Base-by-base conservation (phyloP, 2,329 filamentous ascomycete genomes). In the Diaporthe eres region DNA sequence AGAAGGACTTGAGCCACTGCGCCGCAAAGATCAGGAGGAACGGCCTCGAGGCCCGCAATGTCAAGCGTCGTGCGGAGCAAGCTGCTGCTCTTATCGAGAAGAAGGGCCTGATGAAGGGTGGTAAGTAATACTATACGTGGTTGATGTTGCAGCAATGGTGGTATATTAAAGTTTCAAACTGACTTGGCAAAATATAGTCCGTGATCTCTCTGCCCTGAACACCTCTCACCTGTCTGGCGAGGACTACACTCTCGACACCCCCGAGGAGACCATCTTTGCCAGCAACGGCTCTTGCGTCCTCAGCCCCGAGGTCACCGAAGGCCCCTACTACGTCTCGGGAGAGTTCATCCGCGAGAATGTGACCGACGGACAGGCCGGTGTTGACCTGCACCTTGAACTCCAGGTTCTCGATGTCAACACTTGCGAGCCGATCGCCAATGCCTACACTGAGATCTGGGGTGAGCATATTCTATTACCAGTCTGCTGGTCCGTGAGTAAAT, bases 291-390 rank as follows among this genome's bases (percentile, higher is more conserved):
- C 86, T 25, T 90, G 88, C 77, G 82, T 89, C 37, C 82, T 90
- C 39, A 87, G 84, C n/a, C 88, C 88, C 0, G 88, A 90, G 79
- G 86, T 87, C 28, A 90, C 86, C 4, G 84, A 89, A 79, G 89
- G 89, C 0, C 89, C 89, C 28, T 91, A 90, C 83, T 91, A 85
- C 77, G 85, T 88, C 71, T 79, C 82, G 28, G 88, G 87, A 57
- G 87, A 89, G 79, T 83, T 83, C 74, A 81, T 89, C 73, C 86
- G 88, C 60, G 51, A 81, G 34, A 81, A 89, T 76, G 78, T 89
- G 57, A 82, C 83, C 53, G 87, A 89, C 60, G 79, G 78, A 13
- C 83, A 89, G 78, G 76, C 80, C 22, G 88, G 88, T 72, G 83
- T 89, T 1, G 81, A 83, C 2, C 79, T 89, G 31, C 84, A 85